Base-by-base conservation (phyloP, 78 protist species). In the Thecamonas trahens region DNA sequence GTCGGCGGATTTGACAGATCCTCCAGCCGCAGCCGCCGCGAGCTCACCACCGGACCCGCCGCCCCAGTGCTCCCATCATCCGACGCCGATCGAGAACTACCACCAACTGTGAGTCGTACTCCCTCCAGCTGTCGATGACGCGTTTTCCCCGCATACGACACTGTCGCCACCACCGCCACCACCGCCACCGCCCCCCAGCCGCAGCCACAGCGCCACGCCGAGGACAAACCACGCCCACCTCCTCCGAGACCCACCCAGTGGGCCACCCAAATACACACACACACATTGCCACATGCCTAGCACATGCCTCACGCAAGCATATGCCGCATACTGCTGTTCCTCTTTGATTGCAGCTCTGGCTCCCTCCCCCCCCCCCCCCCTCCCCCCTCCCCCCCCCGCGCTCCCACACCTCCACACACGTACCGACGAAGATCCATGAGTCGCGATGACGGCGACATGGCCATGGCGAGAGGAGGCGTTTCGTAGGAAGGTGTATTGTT, bases 61-160 rank as follows among this genome's bases (percentile, higher is more conserved):
- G 87, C 72, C 74, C 86, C 22, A 89, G 67, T 3, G 71, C 57
- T n/a, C 94, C 94, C 88, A 78, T 82, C 45, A 66, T 65, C 29
- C 61, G 61, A 4, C 17, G 61, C 18, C 61, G 5, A 11, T 1
- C 5, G 61, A 3, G 45, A 9, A 11, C n/a, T 3, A 1, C n/a
- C 38, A n/a, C 61, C 20, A 1, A 14, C 50, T 61, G 24, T 1
- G 31, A 50, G 32, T 93, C 94, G 34, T 40, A 28, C 24, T 60
- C 49, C 34, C 83, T 85, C 58, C 88, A 83, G 0, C 42, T 3
- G 7, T 76, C 63, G 67, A 76, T 76, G 49, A 83, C 76, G 20
- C 24, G 31, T n/a, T 70, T 83, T 11, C 39, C 49, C 49, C 49
- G 13, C 49, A 44, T 13, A 44, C 49, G 13, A 8, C 55, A 18